Percentiles rank a stretch among this genome's conserved stretches.
Evolutionary conservation across 495 filamentous ascomycete genomes (phyloP).

Genomic region (Aspergillus leporis): DNA sequence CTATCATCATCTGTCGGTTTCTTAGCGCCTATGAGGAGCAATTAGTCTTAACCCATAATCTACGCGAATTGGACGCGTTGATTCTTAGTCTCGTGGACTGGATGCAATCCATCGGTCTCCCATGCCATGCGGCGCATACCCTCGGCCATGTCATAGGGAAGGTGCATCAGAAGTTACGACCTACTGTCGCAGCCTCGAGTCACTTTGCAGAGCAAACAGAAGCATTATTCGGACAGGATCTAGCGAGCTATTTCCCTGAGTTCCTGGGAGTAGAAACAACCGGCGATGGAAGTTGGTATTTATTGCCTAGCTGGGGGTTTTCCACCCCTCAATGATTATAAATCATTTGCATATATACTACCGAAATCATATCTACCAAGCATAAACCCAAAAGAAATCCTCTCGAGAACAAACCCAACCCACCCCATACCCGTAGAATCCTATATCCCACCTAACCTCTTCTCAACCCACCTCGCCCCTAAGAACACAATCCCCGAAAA

Average conservation of each 20-base stretch:
- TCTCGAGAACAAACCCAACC: too few species aligned
- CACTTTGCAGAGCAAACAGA: too few species aligned
- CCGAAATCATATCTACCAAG: too few species aligned
- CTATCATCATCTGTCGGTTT: conserved; percentile 42
- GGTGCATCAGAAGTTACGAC: too few species aligned
- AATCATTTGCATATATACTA: too few species aligned
- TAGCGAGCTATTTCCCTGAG: conserved; percentile 26
- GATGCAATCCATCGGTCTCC: conserved; percentile 45
- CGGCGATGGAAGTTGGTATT: conserved; percentile 30
- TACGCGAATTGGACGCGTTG: conserved; percentile 33
- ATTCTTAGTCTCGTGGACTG: conserved; percentile 38
- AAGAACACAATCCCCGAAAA: conserved; percentile 27
- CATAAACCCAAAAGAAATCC: too few species aligned
- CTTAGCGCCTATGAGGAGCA: conserved; percentile 39
- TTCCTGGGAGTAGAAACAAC: conserved; percentile 30
- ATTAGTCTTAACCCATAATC: conserved; percentile 24
- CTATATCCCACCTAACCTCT: conserved; percentile 16
- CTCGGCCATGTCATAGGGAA: conserved; percentile 22
- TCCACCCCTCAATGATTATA: conserved; percentile 3
- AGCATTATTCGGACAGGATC: too few species aligned
- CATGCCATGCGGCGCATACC: conserved; percentile 46
- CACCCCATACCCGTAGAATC: conserved; percentile 18
- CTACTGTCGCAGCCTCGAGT: too few species aligned
- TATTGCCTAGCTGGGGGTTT: conserved; percentile 26
- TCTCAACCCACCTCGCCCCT: conserved; percentile 26